Evolutionary conservation across 768 basidiomycete genomes (phyloP).

Genomic region (Strobilomyces dryophilus): DNA sequence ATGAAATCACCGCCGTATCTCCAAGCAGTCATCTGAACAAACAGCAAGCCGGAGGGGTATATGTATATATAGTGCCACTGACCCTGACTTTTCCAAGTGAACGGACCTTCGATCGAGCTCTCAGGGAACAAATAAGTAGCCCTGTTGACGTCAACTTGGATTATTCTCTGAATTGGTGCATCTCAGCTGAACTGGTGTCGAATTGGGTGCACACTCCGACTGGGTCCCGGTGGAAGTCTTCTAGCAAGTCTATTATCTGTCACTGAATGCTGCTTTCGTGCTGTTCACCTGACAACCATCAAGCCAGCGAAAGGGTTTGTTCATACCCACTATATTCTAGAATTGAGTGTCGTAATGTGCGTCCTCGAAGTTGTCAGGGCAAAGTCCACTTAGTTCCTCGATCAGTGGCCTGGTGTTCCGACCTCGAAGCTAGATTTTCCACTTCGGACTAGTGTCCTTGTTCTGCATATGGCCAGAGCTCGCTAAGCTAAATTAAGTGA

Average conservation of each 20-base stretch:
- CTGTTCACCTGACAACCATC: constrained; percentile 23
- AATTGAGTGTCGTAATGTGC: not conserved
- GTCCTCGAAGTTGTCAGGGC: not conserved
- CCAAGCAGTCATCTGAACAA: not conserved
- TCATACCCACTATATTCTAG: constrained; percentile 3
- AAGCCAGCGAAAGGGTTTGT: not conserved
- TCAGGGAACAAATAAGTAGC: not conserved
- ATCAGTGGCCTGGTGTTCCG: constrained; percentile 1
- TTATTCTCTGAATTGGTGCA: not conserved
- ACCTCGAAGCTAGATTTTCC: constrained; percentile 6
- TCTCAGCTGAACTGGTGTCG: not conserved
- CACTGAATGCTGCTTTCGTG: not conserved
- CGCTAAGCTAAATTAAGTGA: not conserved
- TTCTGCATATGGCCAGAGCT: constrained; percentile 10
- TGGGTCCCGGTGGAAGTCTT: not conserved
- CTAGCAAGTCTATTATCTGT: constrained; percentile 2
- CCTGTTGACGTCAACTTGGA: not conserved
- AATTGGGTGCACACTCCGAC: not conserved
- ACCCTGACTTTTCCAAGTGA: not conserved
- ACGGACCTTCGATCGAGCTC: not conserved
- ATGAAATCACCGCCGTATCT: not conserved
- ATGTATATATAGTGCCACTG: not conserved
- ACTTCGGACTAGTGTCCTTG: constrained; percentile 11
- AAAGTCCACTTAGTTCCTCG: not conserved
- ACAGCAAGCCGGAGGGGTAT: not conserved